phyloP scores from a whole-genome alignment of 257 asterid species.

The Catharanthus roseus region DNA sequence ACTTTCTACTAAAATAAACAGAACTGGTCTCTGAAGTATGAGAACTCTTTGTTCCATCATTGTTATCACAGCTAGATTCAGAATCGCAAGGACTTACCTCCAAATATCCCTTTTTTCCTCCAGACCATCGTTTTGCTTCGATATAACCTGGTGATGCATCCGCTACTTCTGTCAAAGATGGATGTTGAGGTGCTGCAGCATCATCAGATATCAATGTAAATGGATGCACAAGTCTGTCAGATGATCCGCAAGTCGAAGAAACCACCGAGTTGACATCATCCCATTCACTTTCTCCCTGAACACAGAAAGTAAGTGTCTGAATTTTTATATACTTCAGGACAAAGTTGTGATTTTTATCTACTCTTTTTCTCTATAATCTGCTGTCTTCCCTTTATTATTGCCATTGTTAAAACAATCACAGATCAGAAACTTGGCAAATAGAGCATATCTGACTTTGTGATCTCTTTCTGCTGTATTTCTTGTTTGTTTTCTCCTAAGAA shows the following conservation, averaged over 20 bases:
- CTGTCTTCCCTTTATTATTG: neutral
- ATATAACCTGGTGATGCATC: slow-evolving; percentile 37
- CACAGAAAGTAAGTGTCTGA: neutral
- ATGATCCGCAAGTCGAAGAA: slow-evolving; percentile 55
- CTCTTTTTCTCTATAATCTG: neutral
- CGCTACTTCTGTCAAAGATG: slow-evolving; percentile 24
- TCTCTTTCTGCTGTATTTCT: neutral
- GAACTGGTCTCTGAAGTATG: slow-evolving; percentile 8
- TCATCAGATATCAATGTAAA: slow-evolving; percentile 25
- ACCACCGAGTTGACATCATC: slow-evolving; percentile 42
- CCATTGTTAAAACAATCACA: neutral
- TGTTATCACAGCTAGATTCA: slow-evolving; percentile 35
- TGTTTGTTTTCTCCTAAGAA: no score
- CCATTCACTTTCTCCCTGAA: slow-evolving; percentile 53
- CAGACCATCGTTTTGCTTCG: slow-evolving; percentile 37
- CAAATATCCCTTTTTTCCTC: slow-evolving; percentile 30
- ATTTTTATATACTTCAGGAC: neutral
- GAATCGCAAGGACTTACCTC: slow-evolving; percentile 30
- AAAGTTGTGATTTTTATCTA: neutral
- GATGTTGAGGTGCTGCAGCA: slow-evolving; percentile 7
- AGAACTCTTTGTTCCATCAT: slow-evolving; percentile 27
- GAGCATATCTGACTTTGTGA: neutral
- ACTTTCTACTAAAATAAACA: slow-evolving; percentile 9
- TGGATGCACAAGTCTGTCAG: slow-evolving; percentile 25
- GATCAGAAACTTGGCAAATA: neutral